Evolutionary conservation across 2,329 filamentous ascomycete genomes (phyloP), one percentile per base, ranked within the genome.

Genomic region (Plenodomus biglobosus): DNA sequence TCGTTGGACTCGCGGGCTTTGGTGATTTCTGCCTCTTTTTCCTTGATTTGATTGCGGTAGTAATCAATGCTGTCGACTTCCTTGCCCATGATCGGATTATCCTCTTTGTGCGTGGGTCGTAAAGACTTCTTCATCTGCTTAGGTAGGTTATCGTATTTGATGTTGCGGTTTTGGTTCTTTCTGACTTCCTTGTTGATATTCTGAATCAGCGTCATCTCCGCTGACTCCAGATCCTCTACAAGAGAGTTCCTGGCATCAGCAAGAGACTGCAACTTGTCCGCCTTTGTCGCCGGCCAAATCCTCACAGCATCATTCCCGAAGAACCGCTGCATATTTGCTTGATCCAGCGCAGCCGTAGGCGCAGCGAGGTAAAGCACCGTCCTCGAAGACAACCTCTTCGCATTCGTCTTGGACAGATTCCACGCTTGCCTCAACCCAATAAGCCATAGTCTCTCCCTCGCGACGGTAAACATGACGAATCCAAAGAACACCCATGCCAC

Each of bases 11-110:
- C 79, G 69, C 94, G 89, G 19, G 84, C 79, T 36, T 81, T 77
- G 41, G 87, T 81, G 22, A 90, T 85, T 51, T 88, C 80, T 0
- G 88, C 86, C 43, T 87, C 85, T 38, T 95, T 81, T 40, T 85
- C 84, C 55, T 86, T 82, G 43, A 96, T 83, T 70, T 95, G 87
- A 1, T 80, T 77, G 42, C 94, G 87, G 55, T 85, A 88, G 87
- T 88, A 96, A 53, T 92, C 85, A 70, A 99, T 96, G 0, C 91
- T 94, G 73, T 99, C 94, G 15, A 96, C 92, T 71, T 95, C 94
- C 67, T 90, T 86, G 58, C 91, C 88, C 57, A 92, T 81, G 18
- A 94, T 56, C 17, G 64, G 54, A 3, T 63, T 66, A 38, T 69
- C 70, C 20, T 70, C 49, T 10, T 60, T 58, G 41, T 73, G 69